Evolutionary conservation across 495 filamentous ascomycete species (phyloP).

Genomic region (Pseudoneurospora amorphoporcata): DNA sequence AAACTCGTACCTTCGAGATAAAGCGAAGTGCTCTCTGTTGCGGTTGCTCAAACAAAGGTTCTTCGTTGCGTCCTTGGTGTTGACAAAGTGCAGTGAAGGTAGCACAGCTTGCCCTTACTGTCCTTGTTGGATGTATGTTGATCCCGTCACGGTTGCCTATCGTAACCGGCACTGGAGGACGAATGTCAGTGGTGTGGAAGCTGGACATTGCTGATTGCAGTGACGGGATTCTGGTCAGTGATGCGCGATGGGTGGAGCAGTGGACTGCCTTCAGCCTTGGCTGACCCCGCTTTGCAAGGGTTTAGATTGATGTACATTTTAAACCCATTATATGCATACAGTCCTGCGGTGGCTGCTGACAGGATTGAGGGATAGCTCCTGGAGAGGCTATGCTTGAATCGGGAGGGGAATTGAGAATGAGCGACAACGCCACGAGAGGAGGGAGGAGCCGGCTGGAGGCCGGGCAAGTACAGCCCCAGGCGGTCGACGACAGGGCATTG

Average conservation of each 20-base stretch:
- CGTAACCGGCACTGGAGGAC: neutral
- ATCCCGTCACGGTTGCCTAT: neutral
- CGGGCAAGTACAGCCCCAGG: neutral
- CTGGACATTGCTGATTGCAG: neutral
- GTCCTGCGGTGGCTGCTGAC: neutral
- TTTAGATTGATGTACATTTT: neutral
- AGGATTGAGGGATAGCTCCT: neutral
- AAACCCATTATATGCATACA: neutral
- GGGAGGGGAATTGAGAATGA: neutral
- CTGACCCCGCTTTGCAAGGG: neutral
- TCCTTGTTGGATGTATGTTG: neutral
- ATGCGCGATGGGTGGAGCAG: neutral
- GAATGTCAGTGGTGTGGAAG: neutral
- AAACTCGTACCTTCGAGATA: neutral
- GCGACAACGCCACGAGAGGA: neutral
- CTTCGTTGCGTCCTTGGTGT: neutral
- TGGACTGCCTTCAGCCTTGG: neutral
- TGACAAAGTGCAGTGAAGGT: neutral
- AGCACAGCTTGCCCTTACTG: neutral
- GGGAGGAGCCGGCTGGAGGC: neutral
- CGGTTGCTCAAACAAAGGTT: neutral
- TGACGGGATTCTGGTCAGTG: neutral
- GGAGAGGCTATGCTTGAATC: neutral
- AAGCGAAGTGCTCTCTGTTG: neutral
- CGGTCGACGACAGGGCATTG: neutral